Evolutionary conservation across 169 alveolate species (phyloP).

Genomic region (Perkinsus chesapeaki): DNA sequence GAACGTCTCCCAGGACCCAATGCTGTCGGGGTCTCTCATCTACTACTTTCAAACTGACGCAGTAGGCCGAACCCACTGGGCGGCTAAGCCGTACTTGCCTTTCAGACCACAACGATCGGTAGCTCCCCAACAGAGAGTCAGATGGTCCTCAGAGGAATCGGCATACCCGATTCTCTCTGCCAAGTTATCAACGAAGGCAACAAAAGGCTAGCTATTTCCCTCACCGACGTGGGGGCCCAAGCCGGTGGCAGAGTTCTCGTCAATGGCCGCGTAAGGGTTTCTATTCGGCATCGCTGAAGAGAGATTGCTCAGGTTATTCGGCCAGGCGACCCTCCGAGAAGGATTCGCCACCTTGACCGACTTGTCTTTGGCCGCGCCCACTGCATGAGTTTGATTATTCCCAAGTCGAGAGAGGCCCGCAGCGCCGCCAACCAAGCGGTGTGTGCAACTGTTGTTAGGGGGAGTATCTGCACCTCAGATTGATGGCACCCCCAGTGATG

Average conservation of each 20-base stretch:
- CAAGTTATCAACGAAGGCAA: background rate
- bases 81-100: background rate
- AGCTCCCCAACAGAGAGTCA: background rate
- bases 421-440: background rate
- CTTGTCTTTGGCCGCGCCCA: conserved; percentile 11
- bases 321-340: background rate
- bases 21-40: conserved; percentile 13
- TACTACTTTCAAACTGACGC: conserved; percentile 10
- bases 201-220: background rate
- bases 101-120: conserved; percentile 5
- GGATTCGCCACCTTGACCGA: background rate
- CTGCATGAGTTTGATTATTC: background rate
- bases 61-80: background rate
- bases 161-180: background rate
- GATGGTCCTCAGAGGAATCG: background rate
- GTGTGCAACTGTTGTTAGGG: too few relatives aligned
- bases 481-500: background rate
- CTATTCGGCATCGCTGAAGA: background rate
- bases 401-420: background rate
- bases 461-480: too few relatives aligned
- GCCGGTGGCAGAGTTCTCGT: background rate
- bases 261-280: background rate
- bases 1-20: conserved; percentile 6
- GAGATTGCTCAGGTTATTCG: background rate
- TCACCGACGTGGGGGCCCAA: background rate